These are phyloP conservation scores for Rhodocollybia butyracea DNA, from an alignment of 768 basidiomycete species.

Conservation along the genomic window DNA sequence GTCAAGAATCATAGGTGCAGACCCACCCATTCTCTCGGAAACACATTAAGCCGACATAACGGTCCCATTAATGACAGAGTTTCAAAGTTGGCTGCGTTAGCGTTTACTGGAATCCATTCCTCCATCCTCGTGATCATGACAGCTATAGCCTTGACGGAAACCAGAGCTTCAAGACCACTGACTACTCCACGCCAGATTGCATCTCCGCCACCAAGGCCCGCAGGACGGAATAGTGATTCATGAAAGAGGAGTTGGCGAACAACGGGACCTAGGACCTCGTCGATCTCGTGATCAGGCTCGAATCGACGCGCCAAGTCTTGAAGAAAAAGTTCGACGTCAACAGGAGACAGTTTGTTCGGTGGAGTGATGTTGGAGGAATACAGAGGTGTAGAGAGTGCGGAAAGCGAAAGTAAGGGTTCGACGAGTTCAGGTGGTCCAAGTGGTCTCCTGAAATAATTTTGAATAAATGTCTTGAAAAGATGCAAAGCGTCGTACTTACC, in stretches of 20 bases:
- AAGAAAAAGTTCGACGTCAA: slow-evolving; percentile 77
- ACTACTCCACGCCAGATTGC: slow-evolving; percentile 85
- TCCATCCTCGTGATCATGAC: slow-evolving; percentile 72
- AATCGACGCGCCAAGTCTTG: slow-evolving; percentile 82
- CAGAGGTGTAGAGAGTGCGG: slow-evolving; percentile 65
- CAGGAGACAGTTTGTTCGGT: slow-evolving; percentile 51
- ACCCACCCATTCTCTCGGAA: slow-evolving; percentile 85
- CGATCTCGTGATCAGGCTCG: slow-evolving; percentile 74
- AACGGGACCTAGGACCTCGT: slow-evolving; percentile 75
- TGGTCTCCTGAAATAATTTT: slow-evolving; percentile 43
- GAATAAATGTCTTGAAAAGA: not conserved
- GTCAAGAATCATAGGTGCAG: slow-evolving; percentile 3
- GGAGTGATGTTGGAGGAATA: slow-evolving; percentile 42
- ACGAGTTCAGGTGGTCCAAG: slow-evolving; percentile 81
- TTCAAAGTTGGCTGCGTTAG: slow-evolving; percentile 63
- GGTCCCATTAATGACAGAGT: slow-evolving; percentile 74
- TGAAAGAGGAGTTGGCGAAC: slow-evolving; percentile 62
- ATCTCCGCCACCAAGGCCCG: slow-evolving; percentile 71
- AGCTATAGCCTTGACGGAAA: slow-evolving; percentile 81
- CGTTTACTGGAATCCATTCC: slow-evolving; percentile 66
- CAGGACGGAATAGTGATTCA: slow-evolving; percentile 56
- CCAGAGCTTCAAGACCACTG: slow-evolving; percentile 75
- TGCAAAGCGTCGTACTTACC: slow-evolving; percentile 40
- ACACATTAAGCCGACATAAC: slow-evolving; percentile 78
- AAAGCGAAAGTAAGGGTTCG: slow-evolving; percentile 73